Conservation (phyloP, 2,329 filamentous ascomycete genomes). For the Huntiella decipiens region DNA sequence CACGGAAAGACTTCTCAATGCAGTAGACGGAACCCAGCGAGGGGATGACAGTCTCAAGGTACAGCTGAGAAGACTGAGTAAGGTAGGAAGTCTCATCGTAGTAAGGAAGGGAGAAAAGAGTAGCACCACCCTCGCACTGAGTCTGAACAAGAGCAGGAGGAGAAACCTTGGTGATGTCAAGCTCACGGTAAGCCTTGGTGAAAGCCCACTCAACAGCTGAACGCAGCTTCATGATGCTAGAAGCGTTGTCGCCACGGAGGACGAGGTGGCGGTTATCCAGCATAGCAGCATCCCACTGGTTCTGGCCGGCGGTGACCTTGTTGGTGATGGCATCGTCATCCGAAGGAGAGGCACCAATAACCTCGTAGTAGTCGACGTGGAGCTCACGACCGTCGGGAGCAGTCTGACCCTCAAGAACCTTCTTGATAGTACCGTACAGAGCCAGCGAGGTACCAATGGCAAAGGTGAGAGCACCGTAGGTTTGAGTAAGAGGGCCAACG, state of each 20-base stretch:
- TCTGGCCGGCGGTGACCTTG: constrained; percentile 32
- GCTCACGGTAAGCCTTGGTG: constrained; percentile 56
- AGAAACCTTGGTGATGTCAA: constrained; percentile 62
- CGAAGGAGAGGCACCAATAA: constrained; percentile 61
- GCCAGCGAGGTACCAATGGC: constrained; percentile 75
- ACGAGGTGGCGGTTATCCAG: constrained; percentile 71
- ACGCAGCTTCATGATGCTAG: constrained; percentile 74
- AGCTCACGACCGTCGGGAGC: constrained; percentile 75
- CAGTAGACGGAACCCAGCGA: constrained; percentile 91
- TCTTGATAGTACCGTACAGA: constrained; percentile 65
- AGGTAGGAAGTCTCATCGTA: constrained; percentile 83
- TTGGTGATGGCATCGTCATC: constrained; percentile 87
- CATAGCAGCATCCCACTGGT: constrained; percentile 40
- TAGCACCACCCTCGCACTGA: constrained; percentile 81
- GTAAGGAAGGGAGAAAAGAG: constrained; percentile 76
- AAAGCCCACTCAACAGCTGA: constrained; percentile 68
- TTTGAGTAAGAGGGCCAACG: constrained; percentile 61
- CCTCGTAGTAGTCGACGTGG: constrained; percentile 73
- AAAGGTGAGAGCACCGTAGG: constrained; percentile 76
- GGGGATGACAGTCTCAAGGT: constrained; percentile 85
- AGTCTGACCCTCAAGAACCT: constrained; percentile 57
- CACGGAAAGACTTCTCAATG: constrained; percentile 96
- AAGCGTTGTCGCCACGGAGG: constrained; percentile 65
- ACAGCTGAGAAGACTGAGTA: constrained; percentile 91
- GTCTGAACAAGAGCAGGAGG: constrained; percentile 88